These are phyloP conservation scores for Aphanocladium album DNA, from an alignment of 2,329 filamentous ascomycete species.

Conservation along the genomic window DNA sequence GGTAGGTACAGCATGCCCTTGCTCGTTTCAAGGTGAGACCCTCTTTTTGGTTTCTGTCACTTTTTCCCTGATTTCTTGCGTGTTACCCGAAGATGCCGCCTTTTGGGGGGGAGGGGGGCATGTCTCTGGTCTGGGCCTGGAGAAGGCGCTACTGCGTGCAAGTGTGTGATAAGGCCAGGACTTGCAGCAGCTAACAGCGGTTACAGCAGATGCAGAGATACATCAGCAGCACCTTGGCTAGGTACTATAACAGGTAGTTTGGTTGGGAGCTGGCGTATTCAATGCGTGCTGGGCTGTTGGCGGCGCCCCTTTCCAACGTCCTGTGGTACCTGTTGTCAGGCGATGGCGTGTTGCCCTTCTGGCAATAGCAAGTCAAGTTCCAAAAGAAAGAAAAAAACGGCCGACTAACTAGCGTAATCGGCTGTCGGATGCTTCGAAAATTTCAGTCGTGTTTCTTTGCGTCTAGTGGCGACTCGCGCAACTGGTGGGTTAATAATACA, in stretches of 20 bases:
- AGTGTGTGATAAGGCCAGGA: too few relatives aligned
- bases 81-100: not conserved
- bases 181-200: not conserved
- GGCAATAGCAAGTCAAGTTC: not conserved
- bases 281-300: not conserved
- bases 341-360: not conserved
- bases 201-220: too few relatives aligned
- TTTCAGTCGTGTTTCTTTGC: not conserved
- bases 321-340: too few relatives aligned
- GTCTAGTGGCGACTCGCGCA: not conserved
- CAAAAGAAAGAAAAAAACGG: not conserved
- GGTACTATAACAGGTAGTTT: too few relatives aligned
- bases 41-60: not conserved
- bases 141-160: too few relatives aligned
- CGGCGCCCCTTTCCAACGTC: not conserved
- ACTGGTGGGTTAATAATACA: not conserved
- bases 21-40: not conserved
- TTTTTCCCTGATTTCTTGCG: not conserved
- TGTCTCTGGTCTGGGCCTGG: not conserved
- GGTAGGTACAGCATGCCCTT: too few relatives aligned
- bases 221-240: too few relatives aligned
- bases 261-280: not conserved
- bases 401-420: too few relatives aligned
- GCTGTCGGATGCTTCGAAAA: too few relatives aligned
- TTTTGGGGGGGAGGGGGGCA: too few relatives aligned